phyloP scores from a whole-genome alignment of 1,139 yeast species.

The Hemisphaericaspora subhashii region DNA sequence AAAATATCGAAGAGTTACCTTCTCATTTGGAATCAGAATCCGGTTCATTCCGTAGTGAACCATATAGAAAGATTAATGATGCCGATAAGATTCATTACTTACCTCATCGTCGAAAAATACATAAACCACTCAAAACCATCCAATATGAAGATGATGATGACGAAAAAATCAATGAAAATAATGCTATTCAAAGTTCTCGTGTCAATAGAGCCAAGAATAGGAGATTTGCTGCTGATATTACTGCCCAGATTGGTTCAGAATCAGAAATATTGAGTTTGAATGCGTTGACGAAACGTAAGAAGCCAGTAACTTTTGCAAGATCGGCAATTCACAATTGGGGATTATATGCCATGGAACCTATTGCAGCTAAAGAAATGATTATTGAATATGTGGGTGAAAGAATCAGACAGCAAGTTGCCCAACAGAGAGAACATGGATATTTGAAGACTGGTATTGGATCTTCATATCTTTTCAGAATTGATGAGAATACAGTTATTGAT shows the following conservation, averaged over 20 bases:
- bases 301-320: conserved; percentile 92
- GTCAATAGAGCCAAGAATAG: conserved; percentile 87
- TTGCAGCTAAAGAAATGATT: conserved; percentile 93
- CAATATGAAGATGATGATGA: conserved; percentile 57
- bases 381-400: conserved; percentile 98
- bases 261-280: conserved; percentile 77
- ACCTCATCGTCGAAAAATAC: conserved; percentile 66
- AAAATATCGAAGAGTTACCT: conserved; percentile 32
- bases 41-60: conserved; percentile 74
- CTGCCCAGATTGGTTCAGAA: conserved; percentile 80
- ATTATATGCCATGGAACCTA: conserved; percentile 89
- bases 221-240: conserved; percentile 87
- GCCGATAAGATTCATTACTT: conserved; percentile 71
- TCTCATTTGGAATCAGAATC: conserved; percentile 44
- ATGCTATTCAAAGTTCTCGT: conserved; percentile 64
- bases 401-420: conserved; percentile 92
- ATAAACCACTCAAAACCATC: conserved; percentile 56
- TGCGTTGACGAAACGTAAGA: conserved; percentile 81
- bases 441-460: conserved; percentile 93
- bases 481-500: conserved; percentile 92
- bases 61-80: conserved; percentile 73
- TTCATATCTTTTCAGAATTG: conserved; percentile 86
- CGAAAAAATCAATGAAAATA: conserved; percentile 26
- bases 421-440: conserved; percentile 84
- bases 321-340: conserved; percentile 99